phyloP scores from a whole-genome alignment of 192 early-diverging fungal species.

The Entrophospora sp. region DNA sequence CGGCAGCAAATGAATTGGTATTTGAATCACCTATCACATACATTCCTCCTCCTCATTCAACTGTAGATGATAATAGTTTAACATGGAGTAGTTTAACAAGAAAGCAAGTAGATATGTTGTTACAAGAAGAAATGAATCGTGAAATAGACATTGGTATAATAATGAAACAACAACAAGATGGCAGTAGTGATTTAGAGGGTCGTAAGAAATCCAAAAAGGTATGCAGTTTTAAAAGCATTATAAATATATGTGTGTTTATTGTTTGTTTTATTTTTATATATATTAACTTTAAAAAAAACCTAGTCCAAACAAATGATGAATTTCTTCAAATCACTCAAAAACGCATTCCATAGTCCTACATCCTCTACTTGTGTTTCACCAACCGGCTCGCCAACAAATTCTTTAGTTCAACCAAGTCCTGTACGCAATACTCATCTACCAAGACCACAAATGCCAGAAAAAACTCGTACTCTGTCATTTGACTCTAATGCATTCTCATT shows the following conservation, averaged over 20 bases:
- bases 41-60: neutral
- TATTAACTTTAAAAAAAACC: too few species aligned
- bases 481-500: neutral
- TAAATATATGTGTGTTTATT: too few species aligned
- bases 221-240: too few species aligned
- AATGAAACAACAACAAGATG: neutral
- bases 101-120: slow-evolving; percentile 8
- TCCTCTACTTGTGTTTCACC: neutral
- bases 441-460: neutral
- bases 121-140: slow-evolving; percentile 13
- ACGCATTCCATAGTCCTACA: slow-evolving; percentile 9
- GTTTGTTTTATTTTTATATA: too few species aligned
- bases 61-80: slow-evolving; percentile 3
- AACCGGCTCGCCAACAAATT: neutral
- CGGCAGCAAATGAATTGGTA: neutral
- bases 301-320: neutral
- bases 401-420: neutral
- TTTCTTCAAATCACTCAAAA: slow-evolving; percentile 7
- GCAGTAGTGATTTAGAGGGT: too few species aligned
- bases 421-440: neutral
- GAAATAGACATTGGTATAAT: slow-evolving; percentile 19
- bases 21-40: neutral
- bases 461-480: neutral
- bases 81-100: neutral
- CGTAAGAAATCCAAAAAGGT: too few species aligned